A percentile compares a stretch with the other conserved stretches of the same genome.
Conservation (phyloP, 208 protist genomes). For the Trichomonas tenax region DNA sequence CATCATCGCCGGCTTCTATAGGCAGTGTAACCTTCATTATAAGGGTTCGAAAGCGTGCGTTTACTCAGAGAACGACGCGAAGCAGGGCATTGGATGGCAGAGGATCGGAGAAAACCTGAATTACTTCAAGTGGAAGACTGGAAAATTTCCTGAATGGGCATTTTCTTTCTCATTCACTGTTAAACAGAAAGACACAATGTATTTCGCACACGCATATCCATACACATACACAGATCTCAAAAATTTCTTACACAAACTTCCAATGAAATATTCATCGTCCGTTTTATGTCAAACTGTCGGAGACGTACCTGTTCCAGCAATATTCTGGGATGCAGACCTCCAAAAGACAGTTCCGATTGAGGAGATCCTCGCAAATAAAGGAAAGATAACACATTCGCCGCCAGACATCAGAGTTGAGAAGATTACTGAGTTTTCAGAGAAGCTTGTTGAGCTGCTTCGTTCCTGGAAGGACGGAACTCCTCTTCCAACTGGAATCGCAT, state of each 20-base stretch:
- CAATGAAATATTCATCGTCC: neutral
- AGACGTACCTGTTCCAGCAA: neutral
- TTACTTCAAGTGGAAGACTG: neutral
- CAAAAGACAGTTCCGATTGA: neutral
- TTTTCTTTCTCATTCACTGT: neutral
- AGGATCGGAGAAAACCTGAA: neutral
- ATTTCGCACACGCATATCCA: neutral
- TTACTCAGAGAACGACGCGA: neutral
- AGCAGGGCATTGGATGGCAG: neutral
- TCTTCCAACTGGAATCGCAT: neutral
- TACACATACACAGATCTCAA: neutral
- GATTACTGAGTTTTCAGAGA: neutral
- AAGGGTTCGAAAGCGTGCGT: neutral
- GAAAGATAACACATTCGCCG: neutral
- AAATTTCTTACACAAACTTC: neutral
- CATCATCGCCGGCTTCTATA: neutral
- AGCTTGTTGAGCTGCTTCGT: neutral
- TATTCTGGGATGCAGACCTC: neutral
- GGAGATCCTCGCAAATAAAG: neutral
- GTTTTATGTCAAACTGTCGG: neutral
- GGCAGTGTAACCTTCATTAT: neutral
- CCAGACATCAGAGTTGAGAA: neutral
- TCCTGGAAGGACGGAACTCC: neutral
- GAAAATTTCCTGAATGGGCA: constrained; percentile 10
- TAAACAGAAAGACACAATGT: neutral